Conservation (phyloP, 163 green algal species). For the Scenedesmus sp. region DNA sequence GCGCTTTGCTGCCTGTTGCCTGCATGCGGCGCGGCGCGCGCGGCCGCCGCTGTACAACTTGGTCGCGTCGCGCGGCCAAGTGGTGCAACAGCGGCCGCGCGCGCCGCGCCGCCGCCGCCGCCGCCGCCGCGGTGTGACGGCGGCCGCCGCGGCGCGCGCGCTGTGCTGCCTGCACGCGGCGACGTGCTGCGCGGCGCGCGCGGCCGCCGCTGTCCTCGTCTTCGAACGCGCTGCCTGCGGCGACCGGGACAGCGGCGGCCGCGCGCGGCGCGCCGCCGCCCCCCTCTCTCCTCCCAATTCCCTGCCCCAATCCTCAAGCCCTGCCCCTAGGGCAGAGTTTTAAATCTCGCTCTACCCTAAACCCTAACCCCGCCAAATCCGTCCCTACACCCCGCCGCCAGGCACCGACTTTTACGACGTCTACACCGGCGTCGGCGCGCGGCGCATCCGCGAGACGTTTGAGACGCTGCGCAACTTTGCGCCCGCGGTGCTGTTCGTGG, state of each 20-base stretch:
- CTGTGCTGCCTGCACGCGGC: too few relatives aligned
- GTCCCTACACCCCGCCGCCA: not conserved
- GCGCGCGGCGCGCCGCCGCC: slow-evolving; percentile 75
- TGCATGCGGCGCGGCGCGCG: too few relatives aligned
- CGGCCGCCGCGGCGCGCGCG: too few relatives aligned
- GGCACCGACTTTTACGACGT: slow-evolving; percentile 72
- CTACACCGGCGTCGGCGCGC: slow-evolving; percentile 61
- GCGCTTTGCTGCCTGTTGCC: too few relatives aligned
- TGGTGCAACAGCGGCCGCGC: too few relatives aligned
- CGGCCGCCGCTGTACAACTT: too few relatives aligned
- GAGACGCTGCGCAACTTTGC: slow-evolving; percentile 67
- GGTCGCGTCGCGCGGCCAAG: too few relatives aligned
- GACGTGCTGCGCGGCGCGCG: too few relatives aligned
- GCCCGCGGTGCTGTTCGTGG: slow-evolving; percentile 98
- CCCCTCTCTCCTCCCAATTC: not conserved
- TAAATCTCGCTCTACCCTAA: not conserved
- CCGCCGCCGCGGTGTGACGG: too few relatives aligned
- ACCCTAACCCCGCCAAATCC: not conserved
- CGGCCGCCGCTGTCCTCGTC: too few relatives aligned
- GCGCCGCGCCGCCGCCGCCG: too few relatives aligned
- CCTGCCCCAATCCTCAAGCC: slow-evolving; percentile 77
- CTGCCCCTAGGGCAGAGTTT: slow-evolving; percentile 50
- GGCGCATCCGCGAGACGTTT: slow-evolving; percentile 66
- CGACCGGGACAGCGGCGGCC: slow-evolving; percentile 90
- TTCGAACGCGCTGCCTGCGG: slow-evolving; percentile 76